phyloP scores from a whole-genome alignment of 768 basidiomycete genomes.

The Lentinus brumalis region DNA sequence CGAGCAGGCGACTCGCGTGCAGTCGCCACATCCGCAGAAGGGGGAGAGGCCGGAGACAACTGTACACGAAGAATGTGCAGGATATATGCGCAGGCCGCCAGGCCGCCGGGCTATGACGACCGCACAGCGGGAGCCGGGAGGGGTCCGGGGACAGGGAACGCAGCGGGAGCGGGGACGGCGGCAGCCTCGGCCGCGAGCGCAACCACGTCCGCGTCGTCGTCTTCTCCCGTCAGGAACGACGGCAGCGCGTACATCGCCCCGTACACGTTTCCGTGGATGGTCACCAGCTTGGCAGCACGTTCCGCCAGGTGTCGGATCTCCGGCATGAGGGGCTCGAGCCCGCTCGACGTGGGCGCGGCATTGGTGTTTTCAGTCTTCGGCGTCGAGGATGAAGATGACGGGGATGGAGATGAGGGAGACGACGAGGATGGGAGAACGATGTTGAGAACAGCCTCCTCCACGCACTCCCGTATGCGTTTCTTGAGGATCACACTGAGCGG shows the following conservation, averaged over 20 bases:
- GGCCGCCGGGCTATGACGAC: neutral
- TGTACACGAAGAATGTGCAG: no score
- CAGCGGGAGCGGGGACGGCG: no score
- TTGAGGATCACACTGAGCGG: constrained; percentile 61
- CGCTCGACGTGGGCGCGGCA: constrained; percentile 43
- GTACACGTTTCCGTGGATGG: constrained; percentile 77
- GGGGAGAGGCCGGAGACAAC: no score
- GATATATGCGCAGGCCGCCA: no score
- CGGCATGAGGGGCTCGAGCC: constrained; percentile 71
- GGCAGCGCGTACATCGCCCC: constrained; percentile 75
- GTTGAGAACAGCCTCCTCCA: constrained; percentile 25
- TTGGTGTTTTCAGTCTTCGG: constrained; percentile 15
- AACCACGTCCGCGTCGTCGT: neutral
- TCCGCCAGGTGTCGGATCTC: constrained; percentile 72
- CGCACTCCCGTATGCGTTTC: constrained; percentile 46
- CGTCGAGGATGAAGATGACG: constrained; percentile 16
- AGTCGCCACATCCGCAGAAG: no score
- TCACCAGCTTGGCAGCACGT: constrained; percentile 69
- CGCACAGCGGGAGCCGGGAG: neutral
- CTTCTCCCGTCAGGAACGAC: constrained; percentile 44
- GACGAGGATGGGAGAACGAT: constrained; percentile 24
- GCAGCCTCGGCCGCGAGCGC: neutral
- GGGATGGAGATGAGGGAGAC: constrained; percentile 26
- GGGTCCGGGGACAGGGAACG: no score
- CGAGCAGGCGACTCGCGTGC: neutral